Evolutionary conservation across 2,329 filamentous ascomycete genomes (phyloP), one percentile per base, ranked within the genome.

Genomic region (Aureobasidium sp.): DNA sequence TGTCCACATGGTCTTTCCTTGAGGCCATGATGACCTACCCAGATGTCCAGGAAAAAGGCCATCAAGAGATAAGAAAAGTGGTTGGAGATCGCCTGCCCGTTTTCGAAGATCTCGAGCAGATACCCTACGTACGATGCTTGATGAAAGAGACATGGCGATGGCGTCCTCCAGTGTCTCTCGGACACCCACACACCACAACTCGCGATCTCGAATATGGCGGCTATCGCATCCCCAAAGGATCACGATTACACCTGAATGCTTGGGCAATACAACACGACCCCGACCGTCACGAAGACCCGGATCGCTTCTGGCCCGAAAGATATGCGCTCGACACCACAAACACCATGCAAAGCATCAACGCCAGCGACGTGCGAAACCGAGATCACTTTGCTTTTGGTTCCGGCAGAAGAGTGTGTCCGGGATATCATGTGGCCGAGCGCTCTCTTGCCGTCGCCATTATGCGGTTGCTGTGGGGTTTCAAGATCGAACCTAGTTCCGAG

Each of bases 121-220:
- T 82, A 14, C 78, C 79, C 0, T 77, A 70, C 0, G 70, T 80
- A 11, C 69, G 78, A 11, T 78, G 78, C 2, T 75, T 77, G 35
- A 65, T 81, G 19, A 80, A 81, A 64, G 79, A 83, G 65, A 77
- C 76, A 11, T 62, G 79, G 16, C 69, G 79, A 41, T 81, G 78
- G 78, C 69, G 77, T 41, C 79, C 78, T 5, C 73, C 77, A 25
- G 45, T 47, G 34, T 35, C 35, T 40, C 76, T 80, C 21, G 67
- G 67, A 32, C 66, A 68, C 6, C 64, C 66, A 3, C 67, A 69
- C 57, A 62, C 64, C 4, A 60, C 61, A 1, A 61, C 66, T 19
- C 64, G 67, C 47, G 67, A 70, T 32, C 64, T 68, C 55, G 62
- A 66, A 45, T 69, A 69, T 57, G 62, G 66, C 19, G 67, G 67